Percentiles rank a stretch among this genome's conserved stretches.
Conservation (phyloP, 495 filamentous ascomycete genomes). For the Trichoderma gamsii region DNA sequence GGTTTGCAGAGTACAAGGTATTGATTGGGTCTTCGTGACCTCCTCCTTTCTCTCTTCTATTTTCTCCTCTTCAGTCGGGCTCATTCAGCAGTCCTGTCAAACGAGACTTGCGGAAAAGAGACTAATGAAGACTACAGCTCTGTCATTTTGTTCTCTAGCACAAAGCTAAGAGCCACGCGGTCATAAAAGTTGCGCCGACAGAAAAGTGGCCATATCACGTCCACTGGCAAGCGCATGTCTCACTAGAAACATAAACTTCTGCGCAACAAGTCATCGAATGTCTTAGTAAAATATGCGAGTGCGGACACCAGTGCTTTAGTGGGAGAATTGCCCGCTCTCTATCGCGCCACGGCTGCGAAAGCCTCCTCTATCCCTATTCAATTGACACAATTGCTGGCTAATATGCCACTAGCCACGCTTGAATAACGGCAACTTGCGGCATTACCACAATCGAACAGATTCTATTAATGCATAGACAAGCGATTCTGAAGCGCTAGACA, state of each 20-base stretch:
- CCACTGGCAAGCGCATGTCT: not conserved
- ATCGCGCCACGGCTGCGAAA: constrained; percentile 4
- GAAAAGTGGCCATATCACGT: not conserved
- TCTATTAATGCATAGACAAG: not conserved
- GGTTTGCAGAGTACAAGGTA: not conserved
- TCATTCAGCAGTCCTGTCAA: not conserved
- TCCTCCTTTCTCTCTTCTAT: not conserved
- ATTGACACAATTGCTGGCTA: not conserved
- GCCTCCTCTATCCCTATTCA: not conserved
- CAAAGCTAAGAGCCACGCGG: constrained; percentile 3
- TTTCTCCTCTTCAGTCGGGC: not conserved
- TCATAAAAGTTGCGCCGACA: not conserved
- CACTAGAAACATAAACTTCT: not conserved
- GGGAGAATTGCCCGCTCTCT: not conserved
- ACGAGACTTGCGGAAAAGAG: not conserved
- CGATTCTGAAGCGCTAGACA: not conserved
- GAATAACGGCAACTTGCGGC: not conserved
- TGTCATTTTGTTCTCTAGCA: not conserved
- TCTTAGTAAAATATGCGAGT: not conserved
- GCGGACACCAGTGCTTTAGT: constrained; percentile 4
- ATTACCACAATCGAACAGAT: not conserved
- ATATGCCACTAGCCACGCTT: not conserved
- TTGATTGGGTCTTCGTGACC: not conserved
- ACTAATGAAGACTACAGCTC: not conserved
- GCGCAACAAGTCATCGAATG: not conserved